A percentile compares a stretch with the other conserved stretches of the same genome.
Evolutionary conservation across 2,329 filamentous ascomycete species (phyloP).

Genomic region (Exophiala xenobiotica): DNA sequence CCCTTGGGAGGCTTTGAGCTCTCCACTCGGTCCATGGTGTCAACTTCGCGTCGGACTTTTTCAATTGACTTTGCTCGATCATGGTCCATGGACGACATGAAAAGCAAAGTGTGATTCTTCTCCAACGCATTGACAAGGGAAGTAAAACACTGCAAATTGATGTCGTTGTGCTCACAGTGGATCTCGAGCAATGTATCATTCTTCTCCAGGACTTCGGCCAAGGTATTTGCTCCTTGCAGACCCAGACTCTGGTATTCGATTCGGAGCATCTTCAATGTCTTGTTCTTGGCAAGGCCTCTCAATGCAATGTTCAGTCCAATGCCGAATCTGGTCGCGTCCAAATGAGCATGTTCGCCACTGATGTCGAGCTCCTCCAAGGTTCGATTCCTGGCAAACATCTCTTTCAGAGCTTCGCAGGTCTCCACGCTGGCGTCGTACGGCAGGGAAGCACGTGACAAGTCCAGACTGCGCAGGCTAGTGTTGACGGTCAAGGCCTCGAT

Average conservation of each 20-base stretch:
- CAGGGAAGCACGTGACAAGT: slow-evolving; percentile 69
- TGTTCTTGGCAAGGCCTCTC: slow-evolving; percentile 64
- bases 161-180: slow-evolving; percentile 69
- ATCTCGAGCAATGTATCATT: slow-evolving; percentile 64
- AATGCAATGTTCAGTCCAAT: slow-evolving; percentile 67
- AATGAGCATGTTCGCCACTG: slow-evolving; percentile 67
- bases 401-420: slow-evolving; percentile 62
- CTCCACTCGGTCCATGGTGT: slow-evolving; percentile 42
- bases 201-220: slow-evolving; percentile 66
- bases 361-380: slow-evolving; percentile 67
- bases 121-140: slow-evolving; percentile 67
- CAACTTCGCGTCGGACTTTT: slow-evolving; percentile 57
- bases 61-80: slow-evolving; percentile 63
- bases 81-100: slow-evolving; percentile 62
- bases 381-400: slow-evolving; percentile 66
- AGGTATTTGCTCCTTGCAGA: slow-evolving; percentile 66
- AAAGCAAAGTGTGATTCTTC: slow-evolving; percentile 61
- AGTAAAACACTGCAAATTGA: slow-evolving; percentile 62
- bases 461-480: slow-evolving; percentile 61
- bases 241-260: slow-evolving; percentile 70
- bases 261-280: slow-evolving; percentile 59
- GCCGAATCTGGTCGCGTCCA: slow-evolving; percentile 69
- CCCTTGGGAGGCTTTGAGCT: slow-evolving; percentile 40
- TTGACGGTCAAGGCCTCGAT: slow-evolving; percentile 63
- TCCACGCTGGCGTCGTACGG: slow-evolving; percentile 67